Base-by-base conservation (phyloP, 331 rosid species). In the Dryas integrifolia region DNA sequence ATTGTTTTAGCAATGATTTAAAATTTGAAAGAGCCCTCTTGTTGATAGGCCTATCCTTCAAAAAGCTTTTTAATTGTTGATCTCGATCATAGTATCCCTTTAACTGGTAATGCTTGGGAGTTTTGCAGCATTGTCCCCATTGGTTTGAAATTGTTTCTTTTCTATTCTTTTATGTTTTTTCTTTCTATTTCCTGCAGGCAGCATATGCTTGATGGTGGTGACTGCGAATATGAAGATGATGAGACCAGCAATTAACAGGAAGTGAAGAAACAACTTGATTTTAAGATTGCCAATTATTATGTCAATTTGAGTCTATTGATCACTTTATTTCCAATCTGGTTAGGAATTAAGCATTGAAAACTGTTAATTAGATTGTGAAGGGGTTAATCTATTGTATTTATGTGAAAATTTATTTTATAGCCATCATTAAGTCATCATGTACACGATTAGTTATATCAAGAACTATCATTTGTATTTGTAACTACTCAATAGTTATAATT, bases 191-290 rank as follows among this genome's bases (percentile, higher is more conserved):
- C 7, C 43, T 58, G 58, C 78, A 92, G 98, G 82, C 96, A 90
- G 81, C 77, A 72, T 73, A 66, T 85, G 72, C 80, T 81, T 67
- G 81, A 80, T 50, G 81, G 87, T 50, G 88, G 69, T 13, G 89
- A 77, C 61, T 72, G 47, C 45, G 90, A 75, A 47, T 79, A 15
- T 16, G 83, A 82, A 59, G 81, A 80, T 4, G 74, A 70, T 15
- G 81, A 77, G 30, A 67, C 8, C 50, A 57, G 50, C 52, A 44
- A 26, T 56, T 8, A 3, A 3, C 7, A 57, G 11, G n/a, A 70
- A 44, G 26, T 44, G 45, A 69, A 58, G 63, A 52, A 40, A 39
- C 49, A 18, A 69, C 18, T 21, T 16, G 49, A 51, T 10, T 24
- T 53, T 35, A 74, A 67, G 24, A 53, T 60, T 40, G 80, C 39